A percentile compares a stretch with the other conserved stretches of the same genome.
phyloP scores from a whole-genome alignment of 2,329 filamentous ascomycete species.

The Cladobotryum protrusum region DNA sequence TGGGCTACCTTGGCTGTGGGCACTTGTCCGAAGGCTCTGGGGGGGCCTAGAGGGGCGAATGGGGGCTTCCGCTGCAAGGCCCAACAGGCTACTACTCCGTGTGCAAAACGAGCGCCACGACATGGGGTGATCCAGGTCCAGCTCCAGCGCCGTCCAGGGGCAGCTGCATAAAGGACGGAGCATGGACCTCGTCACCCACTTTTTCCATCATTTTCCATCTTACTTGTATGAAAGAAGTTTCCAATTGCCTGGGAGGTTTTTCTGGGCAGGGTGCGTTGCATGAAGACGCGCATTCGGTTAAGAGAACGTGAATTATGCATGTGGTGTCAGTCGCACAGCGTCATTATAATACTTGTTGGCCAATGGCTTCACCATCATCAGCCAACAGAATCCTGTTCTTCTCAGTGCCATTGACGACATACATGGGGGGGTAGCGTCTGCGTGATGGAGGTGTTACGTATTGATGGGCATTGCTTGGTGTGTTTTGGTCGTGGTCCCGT shows the following conservation, averaged over 20 bases:
- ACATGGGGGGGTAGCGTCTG: too few relatives aligned
- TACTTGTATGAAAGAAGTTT: constrained; percentile 4
- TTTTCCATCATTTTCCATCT: background rate
- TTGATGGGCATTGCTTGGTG: background rate
- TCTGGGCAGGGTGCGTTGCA: too few relatives aligned
- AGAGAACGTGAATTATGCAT: too few relatives aligned
- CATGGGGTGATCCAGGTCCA: background rate
- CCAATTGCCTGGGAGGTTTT: background rate
- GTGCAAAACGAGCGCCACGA: background rate
- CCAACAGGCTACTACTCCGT: background rate
- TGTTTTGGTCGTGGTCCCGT: background rate
- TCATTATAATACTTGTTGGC: too few relatives aligned
- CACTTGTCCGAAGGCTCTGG: too few relatives aligned
- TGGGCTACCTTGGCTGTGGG: background rate
- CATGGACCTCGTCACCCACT: constrained; percentile 1
- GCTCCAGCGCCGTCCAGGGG: constrained; percentile 10
- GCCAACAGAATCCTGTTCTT: too few relatives aligned
- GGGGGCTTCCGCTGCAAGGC: constrained; percentile 2
- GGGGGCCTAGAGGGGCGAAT: background rate
- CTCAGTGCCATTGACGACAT: too few relatives aligned
- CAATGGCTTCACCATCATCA: too few relatives aligned
- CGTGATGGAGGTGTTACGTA: background rate
- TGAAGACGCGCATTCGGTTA: too few relatives aligned
- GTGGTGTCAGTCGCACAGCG: too few relatives aligned
- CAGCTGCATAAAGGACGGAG: constrained; percentile 5